phyloP scores from a whole-genome alignment of 495 filamentous ascomycete species.

The Penicillium diatomitis region DNA sequence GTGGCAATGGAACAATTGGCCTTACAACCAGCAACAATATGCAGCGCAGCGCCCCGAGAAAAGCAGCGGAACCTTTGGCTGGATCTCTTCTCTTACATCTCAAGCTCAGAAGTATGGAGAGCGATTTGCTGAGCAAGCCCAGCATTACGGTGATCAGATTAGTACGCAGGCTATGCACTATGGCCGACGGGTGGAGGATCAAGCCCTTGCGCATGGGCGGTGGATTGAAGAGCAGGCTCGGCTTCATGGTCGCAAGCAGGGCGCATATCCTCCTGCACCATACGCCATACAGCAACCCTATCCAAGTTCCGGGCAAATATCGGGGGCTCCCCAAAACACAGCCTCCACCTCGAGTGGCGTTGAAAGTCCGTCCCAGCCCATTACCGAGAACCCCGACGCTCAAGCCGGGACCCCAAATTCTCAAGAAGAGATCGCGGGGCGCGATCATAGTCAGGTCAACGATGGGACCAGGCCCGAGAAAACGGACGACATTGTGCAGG shows the following conservation, averaged over 20 bases:
- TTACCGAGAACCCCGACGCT: neutral
- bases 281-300: neutral
- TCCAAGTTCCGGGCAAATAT: constrained; percentile 3
- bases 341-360: neutral
- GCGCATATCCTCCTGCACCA: constrained; percentile 3
- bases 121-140: constrained; percentile 32
- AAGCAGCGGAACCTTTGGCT: constrained; percentile 22
- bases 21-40: constrained; percentile 19
- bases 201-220: constrained; percentile 31
- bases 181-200: constrained; percentile 33
- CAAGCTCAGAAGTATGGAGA: constrained; percentile 39
- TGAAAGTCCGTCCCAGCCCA: neutral
- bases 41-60: constrained; percentile 15
- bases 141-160: constrained; percentile 35
- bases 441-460: neutral
- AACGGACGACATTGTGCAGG: constrained; percentile 7
- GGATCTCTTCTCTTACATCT: constrained; percentile 28
- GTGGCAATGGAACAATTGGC: constrained; percentile 27
- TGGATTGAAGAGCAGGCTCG: constrained; percentile 37
- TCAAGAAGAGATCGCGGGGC: neutral
- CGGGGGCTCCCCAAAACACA: neutral
- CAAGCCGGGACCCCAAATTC: neutral
- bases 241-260: constrained; percentile 19
- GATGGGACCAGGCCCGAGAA: neutral
- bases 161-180: constrained; percentile 34